Conservation (phyloP, 345 rosid genomes). For the Tarenaya hassleriana region DNA sequence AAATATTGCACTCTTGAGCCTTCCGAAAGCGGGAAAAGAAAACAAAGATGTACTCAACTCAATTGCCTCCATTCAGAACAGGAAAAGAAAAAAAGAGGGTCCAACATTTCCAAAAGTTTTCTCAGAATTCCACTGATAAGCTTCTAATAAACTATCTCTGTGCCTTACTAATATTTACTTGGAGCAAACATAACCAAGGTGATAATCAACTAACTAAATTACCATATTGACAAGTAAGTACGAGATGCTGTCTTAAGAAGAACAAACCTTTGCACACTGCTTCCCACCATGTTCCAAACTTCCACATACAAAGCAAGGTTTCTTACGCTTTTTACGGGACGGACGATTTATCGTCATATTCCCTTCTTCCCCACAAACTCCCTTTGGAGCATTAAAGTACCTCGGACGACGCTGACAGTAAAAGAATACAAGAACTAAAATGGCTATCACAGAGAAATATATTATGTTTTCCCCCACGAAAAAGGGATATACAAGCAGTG, state of each 20-base stretch:
- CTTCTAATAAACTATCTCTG: no score
- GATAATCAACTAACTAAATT: no score
- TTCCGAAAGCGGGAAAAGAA: constrained; percentile 27
- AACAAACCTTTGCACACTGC: constrained; percentile 65
- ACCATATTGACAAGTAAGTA: background rate
- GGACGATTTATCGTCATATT: constrained; percentile 76
- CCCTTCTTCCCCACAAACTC: constrained; percentile 88
- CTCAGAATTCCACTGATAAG: no score
- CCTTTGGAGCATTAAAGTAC: constrained; percentile 77
- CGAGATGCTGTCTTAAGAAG: constrained; percentile 10
- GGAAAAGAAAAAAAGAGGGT: no score
- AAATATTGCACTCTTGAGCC: constrained; percentile 71
- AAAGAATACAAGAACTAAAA: constrained; percentile 7
- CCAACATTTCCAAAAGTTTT: no score
- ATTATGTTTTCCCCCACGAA: background rate
- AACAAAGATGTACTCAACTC: background rate
- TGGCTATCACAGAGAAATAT: constrained; percentile 8
- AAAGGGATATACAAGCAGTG: background rate
- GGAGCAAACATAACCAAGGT: no score
- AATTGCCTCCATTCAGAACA: no score
- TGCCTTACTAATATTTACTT: no score
- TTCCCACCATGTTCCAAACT: constrained; percentile 73
- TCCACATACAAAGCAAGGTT: constrained; percentile 85
- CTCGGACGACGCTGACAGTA: constrained; percentile 77
- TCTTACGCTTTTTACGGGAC: constrained; percentile 41